A percentile compares a stretch with the other conserved stretches of the same genome.
These are phyloP conservation scores for Globisporangium cystogenes DNA, from an alignment of 352 stramenopile genomes.

Conservation along the genomic window DNA sequence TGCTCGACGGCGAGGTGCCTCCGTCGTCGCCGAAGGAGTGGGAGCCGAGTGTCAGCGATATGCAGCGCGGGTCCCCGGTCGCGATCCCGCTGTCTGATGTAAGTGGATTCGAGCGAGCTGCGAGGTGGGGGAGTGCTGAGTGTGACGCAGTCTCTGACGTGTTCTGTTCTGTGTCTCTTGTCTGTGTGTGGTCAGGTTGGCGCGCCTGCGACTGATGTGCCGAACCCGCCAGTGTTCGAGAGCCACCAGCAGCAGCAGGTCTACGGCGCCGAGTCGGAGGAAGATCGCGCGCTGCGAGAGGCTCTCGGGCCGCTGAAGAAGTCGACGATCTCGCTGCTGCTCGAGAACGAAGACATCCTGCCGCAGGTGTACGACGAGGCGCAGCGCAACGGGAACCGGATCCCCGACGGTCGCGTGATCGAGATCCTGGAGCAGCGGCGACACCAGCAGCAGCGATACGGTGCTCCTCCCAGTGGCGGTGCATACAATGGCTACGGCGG, in stretches of 20 bases:
- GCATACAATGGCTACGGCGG: conserved; percentile 18
- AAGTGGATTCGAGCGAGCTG: conserved; percentile 5
- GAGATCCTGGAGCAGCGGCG: conserved; percentile 73
- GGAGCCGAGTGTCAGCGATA: conserved; percentile 51
- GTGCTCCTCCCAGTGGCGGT: conserved; percentile 21
- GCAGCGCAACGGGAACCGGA: conserved; percentile 70
- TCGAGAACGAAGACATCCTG: conserved; percentile 71
- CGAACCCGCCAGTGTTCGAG: neutral
- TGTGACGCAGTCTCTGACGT: neutral
- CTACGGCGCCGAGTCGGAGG: conserved; percentile 31
- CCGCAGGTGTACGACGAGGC: conserved; percentile 77
- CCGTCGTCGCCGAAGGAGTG: conserved; percentile 76
- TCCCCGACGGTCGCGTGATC: conserved; percentile 66
- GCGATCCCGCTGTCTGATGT: conserved; percentile 72
- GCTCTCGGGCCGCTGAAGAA: conserved; percentile 65
- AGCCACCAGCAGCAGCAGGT: conserved; percentile 8
- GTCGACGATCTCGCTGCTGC: conserved; percentile 62
- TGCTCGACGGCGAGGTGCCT: conserved; percentile 75
- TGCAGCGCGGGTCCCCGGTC: conserved; percentile 43
- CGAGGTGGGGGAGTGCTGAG: neutral
- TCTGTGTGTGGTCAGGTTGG: conserved; percentile 7
- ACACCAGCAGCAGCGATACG: conserved; percentile 22
- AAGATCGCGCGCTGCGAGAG: conserved; percentile 56
- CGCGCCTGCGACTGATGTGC: conserved; percentile 1
- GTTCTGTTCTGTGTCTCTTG: neutral